phyloP scores from a whole-genome alignment of 176 grass and related monocot species.

The Elymus sibiricus region DNA sequence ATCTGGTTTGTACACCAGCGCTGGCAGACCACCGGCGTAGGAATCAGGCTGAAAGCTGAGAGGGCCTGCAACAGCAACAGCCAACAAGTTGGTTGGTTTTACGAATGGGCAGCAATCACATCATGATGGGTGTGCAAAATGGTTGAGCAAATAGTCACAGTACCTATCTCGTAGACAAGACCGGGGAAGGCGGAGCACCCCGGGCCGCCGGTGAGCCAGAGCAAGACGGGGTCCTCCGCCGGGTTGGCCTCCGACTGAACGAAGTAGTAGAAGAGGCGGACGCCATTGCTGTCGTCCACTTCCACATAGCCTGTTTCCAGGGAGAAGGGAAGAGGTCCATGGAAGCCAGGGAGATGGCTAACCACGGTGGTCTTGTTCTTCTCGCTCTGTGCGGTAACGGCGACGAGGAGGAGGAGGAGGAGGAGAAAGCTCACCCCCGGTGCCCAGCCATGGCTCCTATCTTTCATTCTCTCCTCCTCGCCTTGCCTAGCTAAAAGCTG shows the following conservation, averaged over 20 bases:
- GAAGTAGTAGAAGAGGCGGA: not conserved
- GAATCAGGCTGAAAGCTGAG: not conserved
- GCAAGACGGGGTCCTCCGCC: not conserved
- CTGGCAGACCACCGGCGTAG: not conserved
- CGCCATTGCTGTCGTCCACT: not conserved
- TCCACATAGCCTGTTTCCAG: not conserved
- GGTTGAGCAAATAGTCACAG: not conserved
- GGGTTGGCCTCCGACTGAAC: not conserved
- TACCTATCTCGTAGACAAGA: not conserved
- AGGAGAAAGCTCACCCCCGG: not conserved
- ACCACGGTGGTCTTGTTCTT: not conserved
- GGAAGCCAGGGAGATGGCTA: not conserved
- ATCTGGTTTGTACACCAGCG: not conserved
- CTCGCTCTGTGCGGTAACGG: not conserved
- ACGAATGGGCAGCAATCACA: too few relatives aligned
- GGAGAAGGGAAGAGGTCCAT: not conserved
- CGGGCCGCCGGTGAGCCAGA: not conserved
- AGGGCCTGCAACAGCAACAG: not conserved
- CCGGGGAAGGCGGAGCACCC: not conserved
- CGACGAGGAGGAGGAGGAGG: not conserved
- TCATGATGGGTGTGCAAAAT: too few relatives aligned
- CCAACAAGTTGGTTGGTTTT: not conserved
- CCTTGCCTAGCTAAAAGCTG: not conserved
- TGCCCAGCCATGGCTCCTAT: not conserved
- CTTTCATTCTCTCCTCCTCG: not conserved